Conservation (phyloP, 306 rosid genomes). For the Pyrus communis region DNA sequence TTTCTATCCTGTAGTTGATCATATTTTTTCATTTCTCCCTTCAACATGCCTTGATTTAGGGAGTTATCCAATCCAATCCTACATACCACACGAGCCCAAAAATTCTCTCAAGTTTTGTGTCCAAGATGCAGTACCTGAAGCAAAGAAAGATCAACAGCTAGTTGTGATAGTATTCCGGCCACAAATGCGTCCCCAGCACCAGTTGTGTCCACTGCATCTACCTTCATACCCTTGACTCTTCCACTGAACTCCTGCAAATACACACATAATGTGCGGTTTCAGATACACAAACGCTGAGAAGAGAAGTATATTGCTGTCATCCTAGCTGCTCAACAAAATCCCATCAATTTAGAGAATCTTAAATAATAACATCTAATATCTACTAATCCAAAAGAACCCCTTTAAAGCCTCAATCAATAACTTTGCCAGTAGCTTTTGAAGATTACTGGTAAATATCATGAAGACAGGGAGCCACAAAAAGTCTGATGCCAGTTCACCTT, state of each 20-base stretch:
- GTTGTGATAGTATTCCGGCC: constrained; percentile 80
- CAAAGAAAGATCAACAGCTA: constrained; percentile 71
- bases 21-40: not conserved
- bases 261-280: not conserved
- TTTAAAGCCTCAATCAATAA: not conserved
- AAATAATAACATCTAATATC: not conserved
- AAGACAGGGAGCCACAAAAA: not conserved
- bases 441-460: not conserved
- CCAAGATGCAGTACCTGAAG: constrained; percentile 45
- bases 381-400: not conserved
- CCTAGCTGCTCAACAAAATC: not conserved
- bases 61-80: not conserved
- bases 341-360: not conserved
- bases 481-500: not conserved
- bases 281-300: constrained; percentile 4
- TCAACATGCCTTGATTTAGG: not conserved
- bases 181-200: constrained; percentile 99
- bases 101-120: not conserved
- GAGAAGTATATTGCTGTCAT: not conserved
- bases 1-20: not conserved
- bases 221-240: constrained; percentile 73
- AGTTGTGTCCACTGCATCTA: constrained; percentile 84
- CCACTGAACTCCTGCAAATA: constrained; percentile 74
- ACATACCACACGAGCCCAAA: not conserved
- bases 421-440: not conserved